Conservation (phyloP, 352 stramenopile species). For the Paralagenidium karlingii region DNA sequence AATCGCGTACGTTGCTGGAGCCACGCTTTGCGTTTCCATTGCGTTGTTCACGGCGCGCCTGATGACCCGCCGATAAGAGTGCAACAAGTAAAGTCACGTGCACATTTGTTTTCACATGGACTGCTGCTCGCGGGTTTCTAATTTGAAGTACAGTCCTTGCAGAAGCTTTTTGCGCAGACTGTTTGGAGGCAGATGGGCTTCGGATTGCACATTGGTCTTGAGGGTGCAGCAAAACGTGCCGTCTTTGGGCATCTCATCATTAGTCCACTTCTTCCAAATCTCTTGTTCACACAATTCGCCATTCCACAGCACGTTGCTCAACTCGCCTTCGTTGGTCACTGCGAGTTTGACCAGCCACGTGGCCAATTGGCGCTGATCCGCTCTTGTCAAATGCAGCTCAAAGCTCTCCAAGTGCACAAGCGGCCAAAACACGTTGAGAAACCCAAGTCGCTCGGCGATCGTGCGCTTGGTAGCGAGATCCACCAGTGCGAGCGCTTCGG, state of each 20-base stretch:
- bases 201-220: slow-evolving; percentile 23
- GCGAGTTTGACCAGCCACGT: slow-evolving; percentile 40
- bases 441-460: slow-evolving; percentile 43
- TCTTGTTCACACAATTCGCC: slow-evolving; percentile 20
- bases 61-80: slow-evolving; percentile 3
- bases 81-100: background rate
- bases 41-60: slow-evolving; percentile 33
- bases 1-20: slow-evolving; percentile 27
- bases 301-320: slow-evolving; percentile 33
- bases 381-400: slow-evolving; percentile 26
- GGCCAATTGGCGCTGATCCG: slow-evolving; percentile 43
- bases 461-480: slow-evolving; percentile 53
- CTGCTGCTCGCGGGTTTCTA: slow-evolving; percentile 34
- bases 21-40: slow-evolving; percentile 33
- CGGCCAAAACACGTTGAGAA: slow-evolving; percentile 49
- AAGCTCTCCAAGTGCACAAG: slow-evolving; percentile 42
- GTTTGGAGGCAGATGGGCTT: slow-evolving; percentile 27
- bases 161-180: slow-evolving; percentile 47
- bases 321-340: slow-evolving; percentile 21
- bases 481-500: slow-evolving; percentile 45
- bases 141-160: slow-evolving; percentile 40
- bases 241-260: slow-evolving; percentile 28
- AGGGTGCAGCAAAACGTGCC: slow-evolving; percentile 34
- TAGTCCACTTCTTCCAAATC: slow-evolving; percentile 41
- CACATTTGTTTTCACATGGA: slow-evolving; percentile 1